These are phyloP conservation scores for Penicillium capsulatum DNA, from an alignment of 2,329 filamentous ascomycete species.

Conservation along the genomic window DNA sequence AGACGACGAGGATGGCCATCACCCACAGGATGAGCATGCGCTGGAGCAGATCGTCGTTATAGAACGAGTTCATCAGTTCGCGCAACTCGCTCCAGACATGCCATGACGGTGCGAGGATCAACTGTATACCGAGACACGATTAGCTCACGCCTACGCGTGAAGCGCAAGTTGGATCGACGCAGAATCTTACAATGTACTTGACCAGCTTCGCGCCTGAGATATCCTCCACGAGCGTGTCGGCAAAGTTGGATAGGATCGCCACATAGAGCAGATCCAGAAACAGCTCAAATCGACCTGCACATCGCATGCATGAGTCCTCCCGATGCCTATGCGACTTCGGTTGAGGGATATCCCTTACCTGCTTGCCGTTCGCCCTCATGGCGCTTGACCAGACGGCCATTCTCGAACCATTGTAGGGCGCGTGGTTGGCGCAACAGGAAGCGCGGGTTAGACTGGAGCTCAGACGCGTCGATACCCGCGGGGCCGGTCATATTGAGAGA, in stretches of 20 bases:
- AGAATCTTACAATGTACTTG: conserved; percentile 42
- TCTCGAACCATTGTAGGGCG: conserved; percentile 48
- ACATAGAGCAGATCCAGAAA: conserved; percentile 51
- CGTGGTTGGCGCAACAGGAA: conserved; percentile 30
- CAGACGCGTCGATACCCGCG: no score
- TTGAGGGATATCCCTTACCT: conserved; percentile 11
- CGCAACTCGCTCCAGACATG: conserved; percentile 50
- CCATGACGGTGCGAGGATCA: conserved; percentile 49
- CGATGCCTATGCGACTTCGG: neutral
- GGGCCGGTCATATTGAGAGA: no score
- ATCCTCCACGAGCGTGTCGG: conserved; percentile 47
- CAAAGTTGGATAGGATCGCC: conserved; percentile 50
- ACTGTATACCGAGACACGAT: conserved; percentile 14
- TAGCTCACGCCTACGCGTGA: no score
- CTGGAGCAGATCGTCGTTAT: conserved; percentile 50
- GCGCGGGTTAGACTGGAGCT: no score
- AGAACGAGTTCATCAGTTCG: conserved; percentile 52
- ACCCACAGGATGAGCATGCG: conserved; percentile 49
- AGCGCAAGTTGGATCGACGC: no score
- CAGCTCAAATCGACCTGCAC: conserved; percentile 45
- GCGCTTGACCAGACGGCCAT: conserved; percentile 41
- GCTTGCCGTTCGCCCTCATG: conserved; percentile 46
- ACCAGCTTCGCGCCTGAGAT: conserved; percentile 43
- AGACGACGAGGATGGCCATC: conserved; percentile 49
- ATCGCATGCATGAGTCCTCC: neutral